Evolutionary conservation across 805 yeast genomes (phyloP).

Genomic region (Candida taoyuanica): DNA sequence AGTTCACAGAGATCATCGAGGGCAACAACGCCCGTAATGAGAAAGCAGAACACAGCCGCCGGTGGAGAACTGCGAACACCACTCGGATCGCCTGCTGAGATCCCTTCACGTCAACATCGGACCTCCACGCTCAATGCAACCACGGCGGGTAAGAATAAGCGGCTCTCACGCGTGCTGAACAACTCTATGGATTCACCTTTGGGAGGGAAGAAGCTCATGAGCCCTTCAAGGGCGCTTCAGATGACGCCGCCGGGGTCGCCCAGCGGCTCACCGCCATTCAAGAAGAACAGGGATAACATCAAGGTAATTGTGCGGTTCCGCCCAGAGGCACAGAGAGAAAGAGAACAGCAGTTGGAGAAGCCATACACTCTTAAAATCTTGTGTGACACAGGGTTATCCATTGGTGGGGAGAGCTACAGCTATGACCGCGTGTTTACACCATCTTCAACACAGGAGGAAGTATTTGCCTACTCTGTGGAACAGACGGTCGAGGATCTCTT

Average conservation of each 20-base stretch:
- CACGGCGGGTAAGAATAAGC: background rate
- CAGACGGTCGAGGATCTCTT: conserved; percentile 67
- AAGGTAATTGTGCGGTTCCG: conserved; percentile 72
- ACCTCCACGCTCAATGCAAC: background rate
- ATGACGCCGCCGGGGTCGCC: conserved; percentile 10
- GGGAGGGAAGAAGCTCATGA: no score
- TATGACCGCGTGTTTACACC: conserved; percentile 64
- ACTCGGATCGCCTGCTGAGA: background rate
- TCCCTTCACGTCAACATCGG: conserved; percentile 1
- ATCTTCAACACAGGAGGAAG: conserved; percentile 46
- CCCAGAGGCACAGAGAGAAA: conserved; percentile 44
- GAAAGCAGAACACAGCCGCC: background rate
- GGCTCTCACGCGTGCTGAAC: conserved; percentile 4
- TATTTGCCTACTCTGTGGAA: conserved; percentile 54
- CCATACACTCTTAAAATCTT: conserved; percentile 1
- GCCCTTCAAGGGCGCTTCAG: no score
- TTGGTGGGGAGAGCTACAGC: conserved; percentile 36
- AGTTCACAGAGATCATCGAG: background rate
- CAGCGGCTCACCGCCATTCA: conserved; percentile 1
- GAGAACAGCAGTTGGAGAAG: conserved; percentile 9
- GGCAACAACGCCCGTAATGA: background rate
- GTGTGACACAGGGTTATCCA: conserved; percentile 12
- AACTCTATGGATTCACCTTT: background rate
- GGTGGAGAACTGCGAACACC: background rate
- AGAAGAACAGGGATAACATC: conserved; percentile 34